Evolutionary conservation across 1,284 basidiomycete species (phyloP).

Genomic region (Irpex rosettiformis): DNA sequence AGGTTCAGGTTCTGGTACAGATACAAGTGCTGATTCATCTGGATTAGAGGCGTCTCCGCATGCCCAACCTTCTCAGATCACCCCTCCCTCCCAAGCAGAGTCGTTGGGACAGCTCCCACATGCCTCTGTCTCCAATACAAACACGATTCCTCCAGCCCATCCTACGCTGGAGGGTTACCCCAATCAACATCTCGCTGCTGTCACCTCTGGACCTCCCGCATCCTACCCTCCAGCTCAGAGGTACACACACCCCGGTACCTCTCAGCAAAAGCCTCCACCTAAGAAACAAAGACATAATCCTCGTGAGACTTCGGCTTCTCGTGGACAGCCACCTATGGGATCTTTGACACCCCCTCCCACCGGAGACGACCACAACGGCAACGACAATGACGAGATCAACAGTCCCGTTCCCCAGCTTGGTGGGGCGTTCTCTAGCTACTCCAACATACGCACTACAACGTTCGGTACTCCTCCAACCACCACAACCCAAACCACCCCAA

Average conservation of each 20-base stretch:
- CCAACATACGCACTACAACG: conserved; percentile 12
- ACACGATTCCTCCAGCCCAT: neutral
- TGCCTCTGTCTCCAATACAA: neutral
- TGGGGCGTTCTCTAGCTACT: conserved; percentile 11
- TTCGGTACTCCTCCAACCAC: neutral
- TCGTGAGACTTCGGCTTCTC: neutral
- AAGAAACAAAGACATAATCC: neutral
- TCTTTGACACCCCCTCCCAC: neutral
- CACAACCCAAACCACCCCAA: neutral
- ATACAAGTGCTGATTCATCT: neutral
- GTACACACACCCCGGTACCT: neutral
- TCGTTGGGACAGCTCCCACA: neutral
- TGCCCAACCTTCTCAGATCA: neutral
- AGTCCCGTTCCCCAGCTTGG: neutral
- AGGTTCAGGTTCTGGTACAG: neutral
- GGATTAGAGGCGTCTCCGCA: neutral
- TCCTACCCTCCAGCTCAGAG: neutral
- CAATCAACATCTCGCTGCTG: too few relatives aligned
- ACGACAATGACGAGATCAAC: neutral
- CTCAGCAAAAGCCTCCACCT: neutral
- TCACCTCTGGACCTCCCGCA: too few relatives aligned
- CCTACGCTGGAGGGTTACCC: too few relatives aligned
- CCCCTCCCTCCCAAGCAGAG: neutral
- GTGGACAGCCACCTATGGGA: neutral
- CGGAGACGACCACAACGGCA: too few relatives aligned